phyloP scores from a whole-genome alignment of 1,284 basidiomycete species.

The Microbotryum intermedium region DNA sequence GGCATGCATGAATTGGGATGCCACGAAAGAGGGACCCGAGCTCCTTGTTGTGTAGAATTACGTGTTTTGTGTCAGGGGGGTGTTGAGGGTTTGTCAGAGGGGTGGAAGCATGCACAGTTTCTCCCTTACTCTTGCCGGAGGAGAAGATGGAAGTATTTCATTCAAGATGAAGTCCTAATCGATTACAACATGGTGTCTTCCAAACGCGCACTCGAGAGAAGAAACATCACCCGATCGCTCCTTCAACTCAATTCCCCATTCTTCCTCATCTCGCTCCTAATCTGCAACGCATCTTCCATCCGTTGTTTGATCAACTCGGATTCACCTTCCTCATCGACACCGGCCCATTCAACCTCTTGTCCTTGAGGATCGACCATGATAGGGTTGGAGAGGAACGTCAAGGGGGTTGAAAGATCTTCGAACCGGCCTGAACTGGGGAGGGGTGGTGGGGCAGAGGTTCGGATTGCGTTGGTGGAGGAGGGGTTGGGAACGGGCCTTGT shows the following conservation, averaged over 20 bases:
- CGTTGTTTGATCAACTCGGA: conserved; percentile 1
- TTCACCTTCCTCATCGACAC: conserved; percentile 9
- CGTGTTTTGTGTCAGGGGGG: too few relatives aligned
- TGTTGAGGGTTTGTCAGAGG: too few relatives aligned
- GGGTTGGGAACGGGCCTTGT: conserved; percentile 1
- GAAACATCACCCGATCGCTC: too few relatives aligned
- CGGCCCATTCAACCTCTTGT: conserved; percentile 10
- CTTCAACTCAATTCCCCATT: conserved; percentile 1
- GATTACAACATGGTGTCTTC: too few relatives aligned
- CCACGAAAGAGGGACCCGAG: too few relatives aligned
- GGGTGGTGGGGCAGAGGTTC: not conserved
- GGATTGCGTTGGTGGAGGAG: not conserved
- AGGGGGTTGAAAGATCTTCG: too few relatives aligned
- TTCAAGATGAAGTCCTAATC: too few relatives aligned
- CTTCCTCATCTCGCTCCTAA: conserved; percentile 7
- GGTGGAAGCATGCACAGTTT: too few relatives aligned
- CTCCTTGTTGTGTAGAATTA: too few relatives aligned
- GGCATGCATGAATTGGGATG: conserved; percentile 45
- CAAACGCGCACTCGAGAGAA: too few relatives aligned
- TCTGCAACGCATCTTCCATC: conserved; percentile 11
- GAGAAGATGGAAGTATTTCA: too few relatives aligned
- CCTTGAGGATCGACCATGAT: conserved; percentile 8
- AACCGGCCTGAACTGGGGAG: not conserved
- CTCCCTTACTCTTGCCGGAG: too few relatives aligned
- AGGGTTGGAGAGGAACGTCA: not conserved